Conservation (phyloP, 2,329 filamentous ascomycete species). For the Lachnellula hyalina region DNA sequence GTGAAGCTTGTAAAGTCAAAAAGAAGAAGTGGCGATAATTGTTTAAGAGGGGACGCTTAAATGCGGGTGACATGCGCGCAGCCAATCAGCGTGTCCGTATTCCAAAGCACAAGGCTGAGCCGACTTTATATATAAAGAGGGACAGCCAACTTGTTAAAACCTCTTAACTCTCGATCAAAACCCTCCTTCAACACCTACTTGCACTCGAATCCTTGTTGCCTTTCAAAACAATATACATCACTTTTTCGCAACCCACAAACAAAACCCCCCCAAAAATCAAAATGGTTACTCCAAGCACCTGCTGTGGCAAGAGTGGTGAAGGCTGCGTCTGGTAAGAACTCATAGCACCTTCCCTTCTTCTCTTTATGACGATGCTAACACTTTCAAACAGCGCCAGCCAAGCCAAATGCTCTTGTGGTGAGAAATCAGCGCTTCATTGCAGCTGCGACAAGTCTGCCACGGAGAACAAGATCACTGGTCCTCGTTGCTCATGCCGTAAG, state of each 20-base stretch:
- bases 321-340: slow-evolving; percentile 28
- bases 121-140: not conserved
- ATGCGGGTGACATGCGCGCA: not conserved
- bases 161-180: not conserved
- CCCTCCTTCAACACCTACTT: not conserved
- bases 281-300: slow-evolving; percentile 29
- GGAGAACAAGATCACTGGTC: slow-evolving; percentile 70
- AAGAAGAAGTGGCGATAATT: too few relatives aligned
- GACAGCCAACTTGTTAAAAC: not conserved
- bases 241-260: not conserved
- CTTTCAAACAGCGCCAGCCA: slow-evolving; percentile 45
- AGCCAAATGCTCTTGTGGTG: slow-evolving; percentile 81
- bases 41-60: too few relatives aligned
- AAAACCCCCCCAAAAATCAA: slow-evolving; percentile 5
- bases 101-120: not conserved
- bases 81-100: not conserved
- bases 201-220: not conserved
- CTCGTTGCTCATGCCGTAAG: slow-evolving; percentile 73
- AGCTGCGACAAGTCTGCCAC: slow-evolving; percentile 68
- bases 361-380: slow-evolving; percentile 1
- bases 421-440: slow-evolving; percentile 82
- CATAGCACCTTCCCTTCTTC: not conserved
- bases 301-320: slow-evolving; percentile 29
- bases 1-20: too few relatives aligned
- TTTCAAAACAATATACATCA: not conserved